A percentile compares a stretch with the other conserved stretches of the same genome.
Conservation (phyloP, 83 land plant genomes). For the Picea engelmannii region DNA sequence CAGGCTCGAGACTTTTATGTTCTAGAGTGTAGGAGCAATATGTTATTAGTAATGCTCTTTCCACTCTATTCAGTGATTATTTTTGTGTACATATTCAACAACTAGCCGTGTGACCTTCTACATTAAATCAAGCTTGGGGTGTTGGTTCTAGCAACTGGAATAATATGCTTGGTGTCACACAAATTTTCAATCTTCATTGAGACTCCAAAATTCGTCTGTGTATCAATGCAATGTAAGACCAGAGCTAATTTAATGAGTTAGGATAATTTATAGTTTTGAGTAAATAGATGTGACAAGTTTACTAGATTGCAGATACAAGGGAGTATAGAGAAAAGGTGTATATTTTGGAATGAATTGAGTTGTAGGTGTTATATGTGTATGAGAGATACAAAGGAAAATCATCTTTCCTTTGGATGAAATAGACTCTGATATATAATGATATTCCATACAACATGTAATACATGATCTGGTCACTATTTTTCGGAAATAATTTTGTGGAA, state of each 20-base stretch:
- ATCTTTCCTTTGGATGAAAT: too few relatives aligned
- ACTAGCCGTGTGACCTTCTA: conserved; percentile 16
- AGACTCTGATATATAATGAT: too few relatives aligned
- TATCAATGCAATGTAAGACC: not conserved
- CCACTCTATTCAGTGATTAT: conserved; percentile 36
- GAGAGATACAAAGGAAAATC: too few relatives aligned
- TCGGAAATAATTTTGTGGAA: too few relatives aligned
- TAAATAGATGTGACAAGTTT: conserved; percentile 1
- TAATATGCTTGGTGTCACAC: conserved; percentile 18
- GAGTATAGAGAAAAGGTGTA: too few relatives aligned
- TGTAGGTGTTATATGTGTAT: too few relatives aligned
- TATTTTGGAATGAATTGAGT: too few relatives aligned
- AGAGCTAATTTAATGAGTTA: not conserved
- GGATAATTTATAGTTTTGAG: not conserved
- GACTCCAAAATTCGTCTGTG: not conserved
- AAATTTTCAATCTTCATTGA: conserved; percentile 15
- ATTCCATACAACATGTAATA: too few relatives aligned
- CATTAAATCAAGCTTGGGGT: conserved; percentile 23
- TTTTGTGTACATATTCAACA: conserved; percentile 27
- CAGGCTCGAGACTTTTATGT: too few relatives aligned
- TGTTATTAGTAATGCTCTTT: conserved; percentile 24
- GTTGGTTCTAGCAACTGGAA: conserved; percentile 23
- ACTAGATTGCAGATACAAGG: not conserved
- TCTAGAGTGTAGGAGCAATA: conserved; percentile 20
- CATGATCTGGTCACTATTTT: too few relatives aligned